Evolutionary conservation across 129 eudicot genomes (phyloP).

Genomic region (Erigeron canadensis): DNA sequence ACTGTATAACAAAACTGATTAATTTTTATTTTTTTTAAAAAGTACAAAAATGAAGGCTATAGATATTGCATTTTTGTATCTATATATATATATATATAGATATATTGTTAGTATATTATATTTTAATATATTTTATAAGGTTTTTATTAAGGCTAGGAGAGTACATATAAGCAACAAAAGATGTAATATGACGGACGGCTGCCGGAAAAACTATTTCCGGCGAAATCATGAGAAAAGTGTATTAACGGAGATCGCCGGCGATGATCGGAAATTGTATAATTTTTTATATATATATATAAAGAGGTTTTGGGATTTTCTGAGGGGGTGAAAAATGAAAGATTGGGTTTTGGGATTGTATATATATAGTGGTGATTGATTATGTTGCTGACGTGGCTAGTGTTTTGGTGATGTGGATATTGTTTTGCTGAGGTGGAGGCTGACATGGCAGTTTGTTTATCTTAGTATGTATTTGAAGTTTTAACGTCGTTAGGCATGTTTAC

Average conservation of each 20-base stretch:
- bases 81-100: conserved; percentile 11
- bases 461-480: conserved; percentile 1
- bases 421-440: conserved; percentile 32
- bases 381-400: conserved; percentile 44
- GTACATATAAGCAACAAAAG: conserved; percentile 24
- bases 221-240: conserved; percentile 11
- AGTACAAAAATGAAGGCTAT: conserved; percentile 31
- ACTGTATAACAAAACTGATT: too few relatives aligned
- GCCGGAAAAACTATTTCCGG: conserved; percentile 43
- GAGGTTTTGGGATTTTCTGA: conserved; percentile 17
- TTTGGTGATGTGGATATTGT: conserved; percentile 32
- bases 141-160: conserved; percentile 26
- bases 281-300: not conserved
- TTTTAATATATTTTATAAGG: conserved; percentile 48
- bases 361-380: conserved; percentile 14
- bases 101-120: conserved; percentile 34
- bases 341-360: conserved; percentile 19
- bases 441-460: conserved; percentile 30
- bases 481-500: conserved; percentile 30
- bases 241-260: conserved; percentile 22
- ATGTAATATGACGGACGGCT: conserved; percentile 1
- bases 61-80: conserved; percentile 22
- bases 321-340: conserved; percentile 2
- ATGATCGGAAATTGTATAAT: conserved; percentile 18
- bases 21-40: not conserved